Base-by-base conservation (phyloP, 345 rosid genomes). In the Lagerstroemia speciosa region DNA sequence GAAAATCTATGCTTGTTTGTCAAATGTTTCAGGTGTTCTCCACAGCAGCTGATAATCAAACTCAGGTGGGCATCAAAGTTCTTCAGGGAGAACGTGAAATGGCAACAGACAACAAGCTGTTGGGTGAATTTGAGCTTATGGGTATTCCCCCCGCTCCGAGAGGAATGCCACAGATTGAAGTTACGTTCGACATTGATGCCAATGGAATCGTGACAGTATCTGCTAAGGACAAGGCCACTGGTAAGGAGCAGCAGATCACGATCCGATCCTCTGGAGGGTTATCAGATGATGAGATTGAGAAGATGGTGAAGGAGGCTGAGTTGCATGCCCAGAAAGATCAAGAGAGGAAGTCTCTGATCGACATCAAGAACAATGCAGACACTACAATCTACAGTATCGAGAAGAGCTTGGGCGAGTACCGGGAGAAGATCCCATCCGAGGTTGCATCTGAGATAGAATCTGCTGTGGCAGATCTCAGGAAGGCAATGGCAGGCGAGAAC, bases 61-160 rank as follows among this genome's bases (percentile, higher is more conserved):
- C 91, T 11, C 90, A 85, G 69, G 97, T 90, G 19, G 96, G 95
- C 31, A 88, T 90, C 73, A 90, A 75, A 78, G 98, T 90, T 46
- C 93, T 88, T 48, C 97, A 93, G 65, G 98, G 97, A 20, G 97
- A 93, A 70, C 89, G 98, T n/a, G 95, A 87, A 64, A 87, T 90
- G 92, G 90, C 97, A 43, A 0, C 90, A 6, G 98, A 90, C 78
- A 93, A 90, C 88, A 93, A 93, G 76, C 41, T 77, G 0, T 72
- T 90, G 19, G 97, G 98, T 52, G 95, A 90, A 66, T 90, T 93
- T 71, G 96, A 88, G 45, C 88, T 92, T 63, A 79, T 82, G n/a
- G 96, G 96, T 41, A 84, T 92, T 40, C 98, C 96, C 27, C 95
- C 98, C 8, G 89, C 95, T 22, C 95, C 89, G 1, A 79, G 96